Percentiles rank a stretch among this genome's conserved stretches.
phyloP scores from a whole-genome alignment of 139 green algal species.

The Microglena sp. region DNA sequence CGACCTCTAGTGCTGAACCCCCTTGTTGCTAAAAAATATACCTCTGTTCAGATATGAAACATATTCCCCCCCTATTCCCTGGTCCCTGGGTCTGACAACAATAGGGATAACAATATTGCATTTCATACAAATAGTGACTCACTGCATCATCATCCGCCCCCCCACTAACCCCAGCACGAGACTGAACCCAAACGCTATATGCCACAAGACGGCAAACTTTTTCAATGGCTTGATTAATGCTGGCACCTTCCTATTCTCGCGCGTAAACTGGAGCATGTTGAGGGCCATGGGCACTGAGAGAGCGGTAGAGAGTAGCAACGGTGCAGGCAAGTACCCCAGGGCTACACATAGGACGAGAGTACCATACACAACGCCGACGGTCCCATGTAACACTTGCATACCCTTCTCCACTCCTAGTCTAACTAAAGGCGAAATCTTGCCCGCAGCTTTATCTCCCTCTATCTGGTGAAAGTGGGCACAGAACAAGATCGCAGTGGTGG shows the following conservation, averaged over 20 bases:
- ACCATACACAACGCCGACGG: constrained; percentile 10
- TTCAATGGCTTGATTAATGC: constrained; percentile 41
- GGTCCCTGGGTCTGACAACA: no score
- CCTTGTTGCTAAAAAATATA: no score
- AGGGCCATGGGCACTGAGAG: constrained; percentile 27
- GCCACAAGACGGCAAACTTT: constrained; percentile 44
- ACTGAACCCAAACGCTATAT: constrained; percentile 33
- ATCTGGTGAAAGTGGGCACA: constrained; percentile 91
- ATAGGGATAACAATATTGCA: no score
- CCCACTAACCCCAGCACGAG: constrained; percentile 30
- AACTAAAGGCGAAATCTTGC: constrained; percentile 83
- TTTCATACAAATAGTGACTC: no score
- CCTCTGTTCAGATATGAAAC: no score
- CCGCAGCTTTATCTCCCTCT: constrained; percentile 58
- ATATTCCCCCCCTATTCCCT: no score
- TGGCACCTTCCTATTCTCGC: constrained; percentile 27
- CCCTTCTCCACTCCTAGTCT: constrained; percentile 52
- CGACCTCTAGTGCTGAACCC: no score
- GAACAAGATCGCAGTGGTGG: constrained; percentile 86
- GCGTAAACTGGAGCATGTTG: constrained; percentile 22
- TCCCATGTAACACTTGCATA: constrained; percentile 24
- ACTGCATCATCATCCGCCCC: constrained; percentile 2
- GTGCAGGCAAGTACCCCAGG: constrained; percentile 7
- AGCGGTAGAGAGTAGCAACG: constrained; percentile 1
- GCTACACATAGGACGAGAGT: constrained; percentile 4